Evolutionary conservation across 108 stramenopile species (phyloP), one percentile per base, ranked within the genome.

Genomic region (Nitzschia sp.): DNA sequence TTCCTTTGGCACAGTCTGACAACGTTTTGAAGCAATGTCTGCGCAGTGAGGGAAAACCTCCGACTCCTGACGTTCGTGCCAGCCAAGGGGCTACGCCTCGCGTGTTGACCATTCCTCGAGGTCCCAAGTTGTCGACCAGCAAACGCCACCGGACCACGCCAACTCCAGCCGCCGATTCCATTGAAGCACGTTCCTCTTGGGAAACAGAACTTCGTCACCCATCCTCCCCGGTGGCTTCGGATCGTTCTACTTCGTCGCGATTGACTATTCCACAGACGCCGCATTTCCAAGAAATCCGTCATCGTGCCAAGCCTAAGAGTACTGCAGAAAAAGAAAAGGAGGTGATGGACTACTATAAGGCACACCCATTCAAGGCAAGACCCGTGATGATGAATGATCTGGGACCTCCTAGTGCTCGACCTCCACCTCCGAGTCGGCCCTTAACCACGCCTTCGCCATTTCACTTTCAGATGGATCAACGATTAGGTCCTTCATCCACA

Each of bases 301-400:
- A 68, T 24, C 73, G 81, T 8, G 57, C 67, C 0, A 46, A 41
- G 3, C 75, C 78, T 7, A 76, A 79, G 63, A 83, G 82, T 46
- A 73, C 75, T 12, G 73, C 69, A 10, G 76, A 83, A 54, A 53
- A 39, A 41, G 82, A 83, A 43, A 41, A 40, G 39, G 82, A 79
- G 34, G 52, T 65, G 67, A 83, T 83, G 82, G 63, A 76, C 50
- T 72, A 83, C 50, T 69, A 57, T 56, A 67, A 73, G 21, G 17
- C 51, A 0, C 78, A 83, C 41, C 78, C 82, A n/a, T 79, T 83
- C 60, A 72, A 70, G 66, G 82, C 82, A 17, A 10, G 51, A 46
- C 65, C 52, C 11, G 65, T 76, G 1, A 34, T 15, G 42, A 64
- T 50, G 5, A 38, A 54, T 22, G n/a, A 55, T 7, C 9, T 2